A percentile compares a stretch with the other conserved stretches of the same genome.
These are phyloP conservation scores for Davidsoniella australis DNA, from an alignment of 2,329 filamentous ascomycete genomes.

Conservation along the genomic window DNA sequence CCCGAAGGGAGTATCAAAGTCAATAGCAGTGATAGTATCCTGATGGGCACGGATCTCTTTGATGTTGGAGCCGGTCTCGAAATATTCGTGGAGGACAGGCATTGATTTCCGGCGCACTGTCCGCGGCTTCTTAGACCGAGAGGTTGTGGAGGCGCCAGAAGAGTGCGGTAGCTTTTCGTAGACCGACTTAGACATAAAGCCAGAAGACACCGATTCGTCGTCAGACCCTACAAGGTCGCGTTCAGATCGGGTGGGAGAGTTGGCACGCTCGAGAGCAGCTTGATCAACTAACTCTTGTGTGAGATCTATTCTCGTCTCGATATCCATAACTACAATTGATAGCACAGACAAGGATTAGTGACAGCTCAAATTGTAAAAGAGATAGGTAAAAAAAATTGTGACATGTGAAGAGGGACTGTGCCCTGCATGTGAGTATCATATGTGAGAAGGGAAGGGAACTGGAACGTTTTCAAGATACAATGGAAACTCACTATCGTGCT, in stretches of 20 bases:
- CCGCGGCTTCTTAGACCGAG: constrained; percentile 34
- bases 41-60: constrained; percentile 77
- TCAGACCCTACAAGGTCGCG: constrained; percentile 35
- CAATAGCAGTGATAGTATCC: constrained; percentile 74
- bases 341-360: constrained; percentile 1
- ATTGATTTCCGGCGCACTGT: constrained; percentile 62
- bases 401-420: too few relatives aligned
- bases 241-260: constrained; percentile 33
- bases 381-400: background rate
- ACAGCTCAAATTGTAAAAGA: background rate
- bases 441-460: background rate
- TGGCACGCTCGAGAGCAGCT: constrained; percentile 37
- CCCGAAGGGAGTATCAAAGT: constrained; percentile 95
- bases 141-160: constrained; percentile 30
- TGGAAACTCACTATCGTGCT: constrained; percentile 60
- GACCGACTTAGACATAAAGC: constrained; percentile 94
- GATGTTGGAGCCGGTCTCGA: constrained; percentile 76
- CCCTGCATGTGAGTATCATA: background rate
- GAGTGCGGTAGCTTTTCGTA: constrained; percentile 69
- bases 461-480: background rate
- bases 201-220: constrained; percentile 21
- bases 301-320: constrained; percentile 44
- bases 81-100: constrained; percentile 89
- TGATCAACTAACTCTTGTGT: constrained; percentile 42
- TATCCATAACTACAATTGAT: constrained; percentile 35